These are phyloP conservation scores for Xylariaceae sp. DNA, from an alignment of 2,329 filamentous ascomycete genomes.

Conservation along the genomic window DNA sequence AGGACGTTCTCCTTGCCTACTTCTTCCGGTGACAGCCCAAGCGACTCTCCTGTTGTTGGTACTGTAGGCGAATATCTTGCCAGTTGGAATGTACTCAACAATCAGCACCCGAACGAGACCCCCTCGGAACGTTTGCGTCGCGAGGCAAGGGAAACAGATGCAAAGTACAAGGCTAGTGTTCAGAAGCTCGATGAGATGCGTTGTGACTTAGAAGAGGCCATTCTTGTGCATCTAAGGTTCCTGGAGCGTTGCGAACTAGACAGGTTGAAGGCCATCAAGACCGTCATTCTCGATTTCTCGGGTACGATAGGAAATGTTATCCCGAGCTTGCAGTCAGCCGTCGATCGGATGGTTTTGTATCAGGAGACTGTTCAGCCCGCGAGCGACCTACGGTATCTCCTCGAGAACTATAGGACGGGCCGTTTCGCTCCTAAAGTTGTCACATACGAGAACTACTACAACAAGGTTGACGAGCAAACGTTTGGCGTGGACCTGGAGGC, in stretches of 20 bases:
- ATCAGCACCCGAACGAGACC: conserved; percentile 90
- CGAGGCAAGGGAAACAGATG: conserved; percentile 87
- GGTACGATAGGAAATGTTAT: conserved; percentile 98
- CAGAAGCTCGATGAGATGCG: conserved; percentile 86
- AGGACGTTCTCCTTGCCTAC: conserved; percentile 75
- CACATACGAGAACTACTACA: conserved; percentile 99
- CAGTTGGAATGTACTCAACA: conserved; percentile 92
- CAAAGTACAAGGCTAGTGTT: conserved; percentile 87
- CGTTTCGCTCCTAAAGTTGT: conserved; percentile 88
- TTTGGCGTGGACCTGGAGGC: conserved; percentile 99
- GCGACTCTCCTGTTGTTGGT: conserved; percentile 80
- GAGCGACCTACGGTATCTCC: conserved; percentile 86
- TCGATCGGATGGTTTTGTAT: conserved; percentile 98
- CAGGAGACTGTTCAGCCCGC: conserved; percentile 97
- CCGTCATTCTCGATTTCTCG: conserved; percentile 95
- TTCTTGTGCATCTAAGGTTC: conserved; percentile 89
- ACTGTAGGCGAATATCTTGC: conserved; percentile 86
- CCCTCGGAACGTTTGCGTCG: conserved; percentile 82
- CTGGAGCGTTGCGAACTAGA: conserved; percentile 97
- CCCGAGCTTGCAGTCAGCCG: conserved; percentile 89
- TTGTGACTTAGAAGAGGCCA: conserved; percentile 93
- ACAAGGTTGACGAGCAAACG: conserved; percentile 94
- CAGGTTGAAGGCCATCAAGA: conserved; percentile 95
- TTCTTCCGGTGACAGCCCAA: conserved; percentile 55
- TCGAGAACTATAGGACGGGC: conserved; percentile 96